A percentile compares a stretch with the other conserved stretches of the same genome.
phyloP scores from a whole-genome alignment of 1,139 yeast species.

The Candida dubliniensis region DNA sequence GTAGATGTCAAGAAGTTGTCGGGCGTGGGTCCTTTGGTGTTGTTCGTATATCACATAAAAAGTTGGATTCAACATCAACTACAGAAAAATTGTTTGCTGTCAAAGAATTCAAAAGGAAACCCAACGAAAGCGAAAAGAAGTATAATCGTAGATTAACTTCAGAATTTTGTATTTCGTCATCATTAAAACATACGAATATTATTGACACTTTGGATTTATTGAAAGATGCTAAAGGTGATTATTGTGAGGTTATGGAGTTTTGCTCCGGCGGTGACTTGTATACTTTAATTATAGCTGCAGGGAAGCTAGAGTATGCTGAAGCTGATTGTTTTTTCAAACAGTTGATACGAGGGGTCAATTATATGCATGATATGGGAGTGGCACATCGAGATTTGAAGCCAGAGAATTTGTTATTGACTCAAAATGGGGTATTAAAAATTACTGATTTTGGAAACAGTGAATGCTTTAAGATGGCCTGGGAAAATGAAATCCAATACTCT shows the following conservation, averaged over 20 bases:
- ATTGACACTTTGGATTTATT: constrained; percentile 83
- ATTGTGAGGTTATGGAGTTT: constrained; percentile 95
- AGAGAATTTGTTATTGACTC: constrained; percentile 80
- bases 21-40: constrained; percentile 52
- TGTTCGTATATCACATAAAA: constrained; percentile 47
- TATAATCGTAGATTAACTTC: constrained; percentile 46
- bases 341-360: constrained; percentile 83
- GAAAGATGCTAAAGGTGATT: constrained; percentile 89
- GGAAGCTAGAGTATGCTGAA: constrained; percentile 79
- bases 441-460: constrained; percentile 97
- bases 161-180: constrained; percentile 50
- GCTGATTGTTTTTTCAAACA: constrained; percentile 97
- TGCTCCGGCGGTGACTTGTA: constrained; percentile 95
- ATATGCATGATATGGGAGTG: constrained; percentile 97
- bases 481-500: constrained; percentile 75
- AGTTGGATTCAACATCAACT: constrained; percentile 15
- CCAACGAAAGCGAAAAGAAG: constrained; percentile 46
- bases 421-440: constrained; percentile 77
- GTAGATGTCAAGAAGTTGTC: constrained; percentile 50
- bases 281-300: constrained; percentile 79
- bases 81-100: constrained; percentile 45
- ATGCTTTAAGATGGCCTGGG: constrained; percentile 98
- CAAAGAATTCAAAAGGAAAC: constrained; percentile 44
- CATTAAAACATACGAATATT: constrained; percentile 53
- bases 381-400: constrained; percentile 95